phyloP scores from a whole-genome alignment of 2,329 filamentous ascomycete genomes.

The Botrytis elliptica region DNA sequence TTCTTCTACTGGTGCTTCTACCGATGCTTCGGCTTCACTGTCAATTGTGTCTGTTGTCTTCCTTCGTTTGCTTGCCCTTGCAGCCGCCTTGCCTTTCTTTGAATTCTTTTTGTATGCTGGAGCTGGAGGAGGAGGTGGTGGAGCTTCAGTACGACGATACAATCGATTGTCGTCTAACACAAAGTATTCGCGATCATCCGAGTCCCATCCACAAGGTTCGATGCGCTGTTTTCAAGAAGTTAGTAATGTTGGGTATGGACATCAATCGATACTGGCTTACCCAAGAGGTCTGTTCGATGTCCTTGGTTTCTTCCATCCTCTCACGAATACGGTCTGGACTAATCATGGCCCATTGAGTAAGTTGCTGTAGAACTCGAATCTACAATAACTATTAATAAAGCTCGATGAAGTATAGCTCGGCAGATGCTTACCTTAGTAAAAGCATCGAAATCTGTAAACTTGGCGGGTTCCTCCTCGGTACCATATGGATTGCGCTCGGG shows the following conservation, averaged over 20 bases:
- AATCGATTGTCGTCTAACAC: conserved; percentile 92
- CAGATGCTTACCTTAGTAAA: conserved; percentile 65
- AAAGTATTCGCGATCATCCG: conserved; percentile 81
- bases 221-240: conserved; percentile 55
- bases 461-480: conserved; percentile 66
- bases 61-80: conserved; percentile 70
- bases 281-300: conserved; percentile 80
- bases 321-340: conserved; percentile 85
- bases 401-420: conserved; percentile 43
- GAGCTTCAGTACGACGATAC: conserved; percentile 81
- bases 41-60: conserved; percentile 52
- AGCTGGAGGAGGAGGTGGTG: conserved; percentile 54
- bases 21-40: conserved; percentile 43
- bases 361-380: conserved; percentile 78
- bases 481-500: conserved; percentile 83
- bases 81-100: conserved; percentile 61
- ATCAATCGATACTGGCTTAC: conserved; percentile 46
- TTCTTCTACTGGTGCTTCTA: conserved; percentile 43
- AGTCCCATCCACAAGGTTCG: conserved; percentile 85
- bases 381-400: conserved; percentile 41
- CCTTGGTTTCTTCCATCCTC: conserved; percentile 78
- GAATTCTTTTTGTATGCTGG: conserved; percentile 64
- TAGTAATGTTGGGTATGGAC: conserved; percentile 19
- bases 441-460: conserved; percentile 78
- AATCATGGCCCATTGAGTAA: conserved; percentile 85